Evolutionary conservation across 2,329 filamentous ascomycete species (phyloP), one percentile per base, ranked within the genome.

Genomic region (Gnomoniopsis sp.): DNA sequence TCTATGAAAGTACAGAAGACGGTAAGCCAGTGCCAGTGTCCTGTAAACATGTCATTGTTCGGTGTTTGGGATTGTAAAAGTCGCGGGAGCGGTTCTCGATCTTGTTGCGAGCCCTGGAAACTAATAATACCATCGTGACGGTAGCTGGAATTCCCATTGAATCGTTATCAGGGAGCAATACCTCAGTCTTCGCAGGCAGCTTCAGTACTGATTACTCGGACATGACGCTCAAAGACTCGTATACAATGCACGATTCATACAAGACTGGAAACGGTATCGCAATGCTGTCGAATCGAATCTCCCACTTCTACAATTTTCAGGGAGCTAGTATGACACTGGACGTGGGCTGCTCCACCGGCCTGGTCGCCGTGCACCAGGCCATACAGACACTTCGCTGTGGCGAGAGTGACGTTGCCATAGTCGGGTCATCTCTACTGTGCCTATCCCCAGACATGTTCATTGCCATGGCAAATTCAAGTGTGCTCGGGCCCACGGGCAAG

Each of bases 281-380:
- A 3, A 69, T 73, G 58, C 61, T 73, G 36, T 69, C 71, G 0
- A 75, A 75, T 53, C 67, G 74, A 49, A 62, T 79, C 1, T 77
- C 74, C 0, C 75, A 77, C 58, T 74, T 72, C 58, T 56, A 43
- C 49, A 71, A 79, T 58, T 67, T 79, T 23, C 64, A 64, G 2
- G 77, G 77, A 0, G 69, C 77, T 0, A 75, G 74, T 59, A 65
- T 79, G 62, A 75, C 76, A 0, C 63, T 80, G 1, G 77, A 80
- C 55, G 79, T 78, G 0, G 79, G 73, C 1, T 81, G 78, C 61
- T 78, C 76, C 0, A 71, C 71, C 3, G 71, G 69, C 8, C 62
- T 79, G 3, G 67, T 74, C 0, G 76, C 74, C 0, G 63, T 57
- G 1, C 58, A 60, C 21, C 49, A 53, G 23, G 58, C 49, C 1